Evolutionary conservation across 208 protist genomes (phyloP), one percentile per base, ranked within the genome.

Genomic region (Herpetomonas samuelpessoai): DNA sequence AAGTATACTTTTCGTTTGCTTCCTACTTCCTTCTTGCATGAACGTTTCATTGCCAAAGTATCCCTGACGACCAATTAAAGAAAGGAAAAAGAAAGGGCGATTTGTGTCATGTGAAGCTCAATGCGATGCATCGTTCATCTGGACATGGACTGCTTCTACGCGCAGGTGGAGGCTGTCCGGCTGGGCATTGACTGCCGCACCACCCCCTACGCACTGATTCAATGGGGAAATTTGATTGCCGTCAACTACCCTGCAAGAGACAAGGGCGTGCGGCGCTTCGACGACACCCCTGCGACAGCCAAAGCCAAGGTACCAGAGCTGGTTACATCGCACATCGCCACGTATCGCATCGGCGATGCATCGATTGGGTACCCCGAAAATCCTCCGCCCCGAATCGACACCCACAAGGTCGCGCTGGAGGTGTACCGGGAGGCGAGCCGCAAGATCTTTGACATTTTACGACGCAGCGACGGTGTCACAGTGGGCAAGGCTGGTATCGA

Each of bases 101-200:
- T n/a, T n/a, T n/a, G n/a, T n/a, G n/a, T n/a, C n/a, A n/a, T n/a
- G n/a, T n/a, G n/a, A n/a, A n/a, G n/a, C n/a, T n/a, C n/a, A n/a
- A 51, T 22, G 22, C 19, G 47, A 10, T 6, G 22, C 38, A 18
- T 97, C 27, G 76, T 68, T 47, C 93, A 96, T 71, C 64, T 96
- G 18, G 89, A 97, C 69, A 88, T 96, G 80, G 93, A 97, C 64
- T 95, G 84, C 79, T 97, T 97, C 68, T 97, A 96, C 68, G 89
- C 83, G 0, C 88, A 96, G 49, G 89, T 95, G 52, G 93, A 96
- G 75, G 82, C 83, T 18, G 70, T 92, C 14, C 79, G 90, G 0
- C 79, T 93, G 25, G 79, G 86, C 26, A 68, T 92, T 22, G 84
- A 88, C 64, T 95, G 81, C 61, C 79, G 83, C 18, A 72, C 71